Percentiles rank a stretch among this genome's conserved stretches.
Evolutionary conservation across 2,329 filamentous ascomycete genomes (phyloP).

Genomic region (Alternaria panax): DNA sequence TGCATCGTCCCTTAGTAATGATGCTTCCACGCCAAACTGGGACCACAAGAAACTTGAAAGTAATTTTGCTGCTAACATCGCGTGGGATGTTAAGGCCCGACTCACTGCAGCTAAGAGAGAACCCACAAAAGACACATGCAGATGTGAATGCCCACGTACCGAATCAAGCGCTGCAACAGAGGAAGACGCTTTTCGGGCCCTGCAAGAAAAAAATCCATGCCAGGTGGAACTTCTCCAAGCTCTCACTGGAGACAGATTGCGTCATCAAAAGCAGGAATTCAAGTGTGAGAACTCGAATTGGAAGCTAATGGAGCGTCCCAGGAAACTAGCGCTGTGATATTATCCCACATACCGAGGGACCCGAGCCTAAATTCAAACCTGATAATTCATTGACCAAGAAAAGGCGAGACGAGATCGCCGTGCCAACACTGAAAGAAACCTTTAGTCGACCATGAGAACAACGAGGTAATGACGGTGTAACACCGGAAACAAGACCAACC

Average conservation of each 20-base stretch:
- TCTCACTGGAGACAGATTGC: neutral
- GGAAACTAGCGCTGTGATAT: neutral
- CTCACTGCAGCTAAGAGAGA: neutral
- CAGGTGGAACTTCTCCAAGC: neutral
- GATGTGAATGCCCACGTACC: neutral
- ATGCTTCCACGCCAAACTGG: neutral
- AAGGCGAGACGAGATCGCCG: neutral
- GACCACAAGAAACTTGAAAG: neutral
- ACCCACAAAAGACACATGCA: neutral
- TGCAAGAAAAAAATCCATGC: neutral
- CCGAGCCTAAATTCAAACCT: neutral
- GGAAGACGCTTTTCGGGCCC: neutral
- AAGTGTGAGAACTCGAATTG: neutral
- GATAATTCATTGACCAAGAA: too few species aligned
- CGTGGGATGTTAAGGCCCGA: conserved; percentile 3
- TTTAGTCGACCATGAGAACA: conserved; percentile 10
- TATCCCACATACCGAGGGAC: neutral
- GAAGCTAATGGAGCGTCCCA: neutral
- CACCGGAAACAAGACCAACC: neutral
- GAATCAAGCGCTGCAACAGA: neutral
- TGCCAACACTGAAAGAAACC: neutral
- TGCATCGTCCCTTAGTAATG: neutral
- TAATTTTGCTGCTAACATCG: neutral
- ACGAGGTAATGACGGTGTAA: conserved; percentile 1
- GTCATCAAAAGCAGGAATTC: neutral